Evolutionary conservation across 768 basidiomycete species (phyloP).

Genomic region (Suillus fuscotomentosus): DNA sequence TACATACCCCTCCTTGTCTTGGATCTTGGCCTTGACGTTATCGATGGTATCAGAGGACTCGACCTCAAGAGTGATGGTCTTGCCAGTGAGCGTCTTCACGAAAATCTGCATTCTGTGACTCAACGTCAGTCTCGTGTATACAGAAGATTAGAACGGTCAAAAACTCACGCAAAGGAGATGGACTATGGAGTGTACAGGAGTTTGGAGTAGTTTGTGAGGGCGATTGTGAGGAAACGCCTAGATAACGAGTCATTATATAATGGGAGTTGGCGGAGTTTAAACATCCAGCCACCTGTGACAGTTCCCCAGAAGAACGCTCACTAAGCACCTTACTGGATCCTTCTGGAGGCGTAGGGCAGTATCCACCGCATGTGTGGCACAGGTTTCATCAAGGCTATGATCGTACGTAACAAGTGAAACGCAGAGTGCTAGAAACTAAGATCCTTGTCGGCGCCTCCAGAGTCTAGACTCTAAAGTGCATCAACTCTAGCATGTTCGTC

Average conservation of each 20-base stretch:
- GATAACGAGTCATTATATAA: slow-evolving; percentile 1
- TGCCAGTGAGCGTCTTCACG: slow-evolving; percentile 82
- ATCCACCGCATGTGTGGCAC: neutral
- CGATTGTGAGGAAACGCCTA: neutral
- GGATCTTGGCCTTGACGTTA: slow-evolving; percentile 81
- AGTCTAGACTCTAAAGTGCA: no score
- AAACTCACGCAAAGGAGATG: neutral
- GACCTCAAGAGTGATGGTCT: slow-evolving; percentile 80
- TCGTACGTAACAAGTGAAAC: neutral
- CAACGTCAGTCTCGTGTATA: neutral
- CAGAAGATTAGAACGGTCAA: neutral
- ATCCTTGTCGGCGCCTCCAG: neutral
- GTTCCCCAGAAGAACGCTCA: neutral
- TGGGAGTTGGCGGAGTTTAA: neutral
- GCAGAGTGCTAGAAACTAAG: neutral
- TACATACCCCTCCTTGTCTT: slow-evolving; percentile 85
- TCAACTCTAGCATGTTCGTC: no score
- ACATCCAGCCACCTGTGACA: neutral
- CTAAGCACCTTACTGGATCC: neutral
- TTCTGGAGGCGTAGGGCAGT: neutral
- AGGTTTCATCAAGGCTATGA: neutral
- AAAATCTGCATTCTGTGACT: slow-evolving; percentile 69
- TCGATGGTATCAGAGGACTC: slow-evolving; percentile 77
- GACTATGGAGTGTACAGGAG: no score
- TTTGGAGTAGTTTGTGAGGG: neutral